phyloP scores from a whole-genome alignment of 139 green algal genomes.

The Chlamydomonas sphaeroides region DNA sequence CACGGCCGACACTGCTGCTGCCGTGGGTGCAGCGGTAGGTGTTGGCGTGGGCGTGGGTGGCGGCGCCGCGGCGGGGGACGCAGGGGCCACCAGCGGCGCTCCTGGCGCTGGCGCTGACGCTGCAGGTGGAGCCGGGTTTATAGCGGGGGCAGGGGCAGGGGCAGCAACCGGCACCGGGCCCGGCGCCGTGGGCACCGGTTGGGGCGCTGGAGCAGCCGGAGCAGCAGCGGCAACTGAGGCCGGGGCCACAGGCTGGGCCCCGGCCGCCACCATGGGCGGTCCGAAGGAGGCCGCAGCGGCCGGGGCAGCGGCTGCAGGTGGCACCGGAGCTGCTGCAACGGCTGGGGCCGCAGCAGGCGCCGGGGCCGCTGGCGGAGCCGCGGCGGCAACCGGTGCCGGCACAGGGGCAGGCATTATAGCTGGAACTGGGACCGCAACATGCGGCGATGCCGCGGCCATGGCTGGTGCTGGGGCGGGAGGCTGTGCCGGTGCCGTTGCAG shows the following conservation, averaged over 20 bases:
- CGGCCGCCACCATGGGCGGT: too few species aligned
- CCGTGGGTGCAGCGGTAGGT: too few species aligned
- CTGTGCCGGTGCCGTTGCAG: neutral
- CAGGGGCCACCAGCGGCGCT: too few species aligned
- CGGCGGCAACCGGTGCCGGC: neutral
- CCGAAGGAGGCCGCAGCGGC: too few species aligned
- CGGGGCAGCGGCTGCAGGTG: neutral
- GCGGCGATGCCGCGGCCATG: neutral
- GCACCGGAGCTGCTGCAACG: neutral
- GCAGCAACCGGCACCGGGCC: neutral
- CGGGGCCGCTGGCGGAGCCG: neutral
- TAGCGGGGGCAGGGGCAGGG: too few species aligned
- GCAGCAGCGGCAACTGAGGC: neutral
- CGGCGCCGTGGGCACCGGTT: neutral
- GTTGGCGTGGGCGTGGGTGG: neutral
- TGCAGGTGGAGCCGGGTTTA: neutral
- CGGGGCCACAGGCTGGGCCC: too few species aligned
- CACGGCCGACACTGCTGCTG: too few species aligned
- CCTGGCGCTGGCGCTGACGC: too few species aligned
- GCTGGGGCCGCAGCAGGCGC: neutral
- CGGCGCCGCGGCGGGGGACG: too few species aligned
- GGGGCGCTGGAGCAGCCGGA: neutral
- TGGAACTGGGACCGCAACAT: neutral
- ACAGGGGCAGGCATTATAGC: neutral
- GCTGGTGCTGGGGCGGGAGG: neutral